Conservation (phyloP, 768 basidiomycete genomes). For the Termitomyces sp. region DNA sequence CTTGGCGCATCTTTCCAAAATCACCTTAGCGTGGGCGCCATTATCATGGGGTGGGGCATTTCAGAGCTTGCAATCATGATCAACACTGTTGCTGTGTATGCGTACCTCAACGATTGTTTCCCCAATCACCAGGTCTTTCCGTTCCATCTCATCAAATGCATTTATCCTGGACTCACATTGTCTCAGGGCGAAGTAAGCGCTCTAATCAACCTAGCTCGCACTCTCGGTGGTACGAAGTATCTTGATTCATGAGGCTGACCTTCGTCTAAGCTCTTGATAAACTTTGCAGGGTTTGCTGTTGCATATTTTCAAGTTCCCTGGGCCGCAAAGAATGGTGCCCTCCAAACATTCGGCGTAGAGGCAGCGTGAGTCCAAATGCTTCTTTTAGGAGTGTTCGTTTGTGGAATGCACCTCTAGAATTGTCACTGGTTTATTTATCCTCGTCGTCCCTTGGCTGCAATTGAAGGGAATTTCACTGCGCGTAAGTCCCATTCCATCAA, state of each 20-base stretch:
- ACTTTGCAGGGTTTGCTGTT: conserved; percentile 44
- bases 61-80: conserved; percentile 53
- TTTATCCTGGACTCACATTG: no score
- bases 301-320: conserved; percentile 67
- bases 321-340: conserved; percentile 54
- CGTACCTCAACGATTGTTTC: conserved; percentile 28
- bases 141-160: no score
- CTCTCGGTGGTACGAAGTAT: conserved; percentile 30
- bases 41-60: conserved; percentile 68
- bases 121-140: conserved; percentile 15
- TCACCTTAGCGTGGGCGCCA: conserved; percentile 42
- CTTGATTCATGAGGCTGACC: no score
- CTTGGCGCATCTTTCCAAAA: conserved; percentile 54
- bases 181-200: conserved; percentile 59
- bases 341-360: conserved; percentile 60
- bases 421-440: conserved; percentile 45
- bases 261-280: no score
- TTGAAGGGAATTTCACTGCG: conserved; percentile 41
- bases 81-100: conserved; percentile 59
- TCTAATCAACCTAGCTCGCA: conserved; percentile 52
- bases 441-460: conserved; percentile 49
- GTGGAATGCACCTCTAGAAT: conserved; percentile 36
- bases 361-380: conserved; percentile 59
- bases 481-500: conserved; percentile 22
- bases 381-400: no score